These are phyloP conservation scores for Crassisporium funariophilum DNA, from an alignment of 768 basidiomycete genomes.

Conservation along the genomic window DNA sequence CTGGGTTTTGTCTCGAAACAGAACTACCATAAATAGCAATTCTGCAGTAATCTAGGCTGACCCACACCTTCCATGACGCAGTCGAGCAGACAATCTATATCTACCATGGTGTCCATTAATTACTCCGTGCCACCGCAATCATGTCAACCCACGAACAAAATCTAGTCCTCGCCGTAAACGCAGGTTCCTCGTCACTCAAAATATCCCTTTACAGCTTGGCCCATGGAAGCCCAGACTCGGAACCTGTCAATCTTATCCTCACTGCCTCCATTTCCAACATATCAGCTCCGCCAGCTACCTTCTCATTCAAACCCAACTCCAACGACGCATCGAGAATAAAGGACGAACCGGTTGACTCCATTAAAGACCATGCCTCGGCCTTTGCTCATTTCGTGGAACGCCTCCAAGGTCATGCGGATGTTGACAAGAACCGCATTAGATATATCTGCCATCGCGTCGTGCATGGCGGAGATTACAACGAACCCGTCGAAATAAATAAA, in stretches of 20 bases:
- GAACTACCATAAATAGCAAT: too few relatives aligned
- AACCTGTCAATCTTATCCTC: constrained; percentile 45
- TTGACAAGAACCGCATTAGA: constrained; percentile 46
- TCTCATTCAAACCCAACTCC: constrained; percentile 41
- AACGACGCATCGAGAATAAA: constrained; percentile 28
- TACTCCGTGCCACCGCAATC: not conserved
- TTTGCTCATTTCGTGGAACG: constrained; percentile 60
- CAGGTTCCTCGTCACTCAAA: constrained; percentile 88
- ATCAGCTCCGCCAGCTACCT: constrained; percentile 52
- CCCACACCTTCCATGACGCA: too few relatives aligned
- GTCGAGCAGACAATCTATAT: too few relatives aligned
- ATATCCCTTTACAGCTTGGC: constrained; percentile 59
- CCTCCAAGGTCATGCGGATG: constrained; percentile 41
- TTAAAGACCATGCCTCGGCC: constrained; percentile 62
- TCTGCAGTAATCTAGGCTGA: too few relatives aligned
- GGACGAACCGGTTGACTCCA: constrained; percentile 37
- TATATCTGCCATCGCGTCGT: constrained; percentile 81
- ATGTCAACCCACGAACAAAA: constrained; percentile 13
- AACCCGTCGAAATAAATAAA: constrained; percentile 68
- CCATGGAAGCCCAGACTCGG: constrained; percentile 6
- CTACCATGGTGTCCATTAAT: too few relatives aligned
- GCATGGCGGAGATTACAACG: constrained; percentile 80
- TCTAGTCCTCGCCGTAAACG: constrained; percentile 70
- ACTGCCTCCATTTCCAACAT: constrained; percentile 60
- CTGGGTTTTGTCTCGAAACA: too few relatives aligned